phyloP scores from a whole-genome alignment of 768 basidiomycete genomes.

The Mrakia blollopis region DNA sequence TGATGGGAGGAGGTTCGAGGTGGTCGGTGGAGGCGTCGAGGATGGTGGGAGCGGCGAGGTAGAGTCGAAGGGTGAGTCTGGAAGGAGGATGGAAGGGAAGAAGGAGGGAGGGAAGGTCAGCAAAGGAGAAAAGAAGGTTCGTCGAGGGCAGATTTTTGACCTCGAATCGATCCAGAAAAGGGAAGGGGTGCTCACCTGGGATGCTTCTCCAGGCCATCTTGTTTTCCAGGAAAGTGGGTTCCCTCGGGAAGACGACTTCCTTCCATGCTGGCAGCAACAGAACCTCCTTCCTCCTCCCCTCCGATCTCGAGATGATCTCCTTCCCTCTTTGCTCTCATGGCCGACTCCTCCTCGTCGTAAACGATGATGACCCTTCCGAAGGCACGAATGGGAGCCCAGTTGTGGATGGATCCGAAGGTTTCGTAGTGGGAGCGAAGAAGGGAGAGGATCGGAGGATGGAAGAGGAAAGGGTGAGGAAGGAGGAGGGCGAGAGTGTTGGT shows the following conservation, averaged over 20 bases:
- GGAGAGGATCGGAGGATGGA: constrained; percentile 62
- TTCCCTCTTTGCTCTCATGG: constrained; percentile 27
- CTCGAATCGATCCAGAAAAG: not conserved
- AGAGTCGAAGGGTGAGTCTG: constrained; percentile 45
- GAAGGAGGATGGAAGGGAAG: not conserved
- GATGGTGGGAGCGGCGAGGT: constrained; percentile 39
- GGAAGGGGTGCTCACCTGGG: not conserved
- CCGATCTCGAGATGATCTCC: constrained; percentile 34
- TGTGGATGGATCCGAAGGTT: constrained; percentile 71
- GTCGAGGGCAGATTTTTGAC: not conserved
- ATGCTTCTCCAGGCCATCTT: not conserved
- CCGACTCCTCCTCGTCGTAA: constrained; percentile 48
- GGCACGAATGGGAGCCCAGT: constrained; percentile 80
- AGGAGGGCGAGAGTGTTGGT: constrained; percentile 87
- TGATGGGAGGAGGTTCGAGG: constrained; percentile 68
- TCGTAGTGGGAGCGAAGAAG: constrained; percentile 68
- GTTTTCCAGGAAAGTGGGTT: not conserved
- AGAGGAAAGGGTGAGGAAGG: constrained; percentile 68
- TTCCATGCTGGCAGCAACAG: constrained; percentile 44
- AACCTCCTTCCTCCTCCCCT: constrained; percentile 52
- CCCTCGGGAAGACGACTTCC: not conserved
- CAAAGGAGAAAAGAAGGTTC: not conserved
- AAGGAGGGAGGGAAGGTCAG: not conserved
- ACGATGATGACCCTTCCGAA: constrained; percentile 81
- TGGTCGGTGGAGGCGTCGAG: constrained; percentile 46